Conservation (phyloP, 805 yeast genomes). For the Candida sonorensis region DNA sequence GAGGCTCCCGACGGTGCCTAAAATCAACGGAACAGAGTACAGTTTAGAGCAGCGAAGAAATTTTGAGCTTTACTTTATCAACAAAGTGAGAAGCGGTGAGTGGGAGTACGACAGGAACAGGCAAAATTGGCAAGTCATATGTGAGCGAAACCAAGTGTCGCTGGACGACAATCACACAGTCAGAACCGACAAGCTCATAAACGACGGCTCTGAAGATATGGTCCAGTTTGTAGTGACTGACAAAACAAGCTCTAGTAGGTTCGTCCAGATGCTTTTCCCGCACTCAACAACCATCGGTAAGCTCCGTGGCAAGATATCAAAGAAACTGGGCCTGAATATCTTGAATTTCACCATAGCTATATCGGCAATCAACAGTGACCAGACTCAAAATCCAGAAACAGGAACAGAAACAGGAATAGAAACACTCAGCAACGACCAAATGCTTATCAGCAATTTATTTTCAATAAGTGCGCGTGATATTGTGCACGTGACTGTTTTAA, state of each 20-base stretch:
- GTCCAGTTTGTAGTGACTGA: too few relatives aligned
- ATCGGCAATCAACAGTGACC: slow-evolving; percentile 3
- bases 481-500: too few relatives aligned
- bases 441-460: too few relatives aligned
- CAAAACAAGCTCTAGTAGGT: too few relatives aligned
- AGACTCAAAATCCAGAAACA: too few relatives aligned
- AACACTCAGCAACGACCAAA: too few relatives aligned
- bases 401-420: too few relatives aligned
- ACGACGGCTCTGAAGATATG: too few relatives aligned
- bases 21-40: slow-evolving; percentile 55
- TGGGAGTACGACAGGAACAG: slow-evolving; percentile 18
- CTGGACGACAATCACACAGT: too few relatives aligned
- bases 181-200: too few relatives aligned
- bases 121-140: slow-evolving; percentile 38
- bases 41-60: slow-evolving; percentile 42
- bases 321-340: slow-evolving; percentile 16
- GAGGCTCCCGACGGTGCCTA: slow-evolving; percentile 24
- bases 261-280: slow-evolving; percentile 20
- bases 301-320: slow-evolving; percentile 27
- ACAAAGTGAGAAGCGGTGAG: slow-evolving; percentile 34
- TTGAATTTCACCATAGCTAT: slow-evolving; percentile 18
- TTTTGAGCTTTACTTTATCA: slow-evolving; percentile 63
- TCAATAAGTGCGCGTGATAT: too few relatives aligned
- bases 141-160: slow-evolving; percentile 28
- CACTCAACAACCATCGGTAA: slow-evolving; percentile 31